These are phyloP conservation scores for Dendrobium officinale DNA, from an alignment of 106 monocot genomes.

Conservation along the genomic window DNA sequence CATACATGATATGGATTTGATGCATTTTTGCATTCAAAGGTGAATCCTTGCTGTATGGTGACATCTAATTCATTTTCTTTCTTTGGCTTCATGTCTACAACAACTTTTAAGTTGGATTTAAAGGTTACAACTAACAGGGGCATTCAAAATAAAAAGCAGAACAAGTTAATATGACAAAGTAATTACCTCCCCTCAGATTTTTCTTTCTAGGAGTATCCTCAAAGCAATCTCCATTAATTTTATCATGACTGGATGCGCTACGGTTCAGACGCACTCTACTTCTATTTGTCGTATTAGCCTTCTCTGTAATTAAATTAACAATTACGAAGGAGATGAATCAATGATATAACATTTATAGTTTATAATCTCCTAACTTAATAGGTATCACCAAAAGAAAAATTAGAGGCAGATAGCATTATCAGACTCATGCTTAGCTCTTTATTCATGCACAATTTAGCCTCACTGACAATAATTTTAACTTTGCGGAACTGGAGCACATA, in stretches of 20 bases:
- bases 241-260: background rate
- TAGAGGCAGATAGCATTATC: background rate
- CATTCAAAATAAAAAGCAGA: background rate
- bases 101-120: background rate
- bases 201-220: background rate
- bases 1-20: constrained; percentile 6
- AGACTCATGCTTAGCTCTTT: background rate
- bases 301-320: background rate
- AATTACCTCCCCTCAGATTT: background rate
- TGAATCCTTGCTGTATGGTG: background rate
- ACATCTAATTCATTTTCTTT: background rate
- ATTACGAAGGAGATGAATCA: background rate
- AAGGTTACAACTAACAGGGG: background rate
- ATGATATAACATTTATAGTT: background rate
- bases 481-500: background rate
- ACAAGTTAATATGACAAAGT: background rate
- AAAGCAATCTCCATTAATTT: background rate
- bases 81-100: background rate
- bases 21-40: background rate
- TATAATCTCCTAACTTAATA: background rate
- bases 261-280: background rate
- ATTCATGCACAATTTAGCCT: background rate
- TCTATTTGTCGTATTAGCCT: background rate
- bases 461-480: background rate
- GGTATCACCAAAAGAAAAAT: background rate